phyloP scores from a whole-genome alignment of 495 filamentous ascomycete species.

The Talaromyces borbonicus region DNA sequence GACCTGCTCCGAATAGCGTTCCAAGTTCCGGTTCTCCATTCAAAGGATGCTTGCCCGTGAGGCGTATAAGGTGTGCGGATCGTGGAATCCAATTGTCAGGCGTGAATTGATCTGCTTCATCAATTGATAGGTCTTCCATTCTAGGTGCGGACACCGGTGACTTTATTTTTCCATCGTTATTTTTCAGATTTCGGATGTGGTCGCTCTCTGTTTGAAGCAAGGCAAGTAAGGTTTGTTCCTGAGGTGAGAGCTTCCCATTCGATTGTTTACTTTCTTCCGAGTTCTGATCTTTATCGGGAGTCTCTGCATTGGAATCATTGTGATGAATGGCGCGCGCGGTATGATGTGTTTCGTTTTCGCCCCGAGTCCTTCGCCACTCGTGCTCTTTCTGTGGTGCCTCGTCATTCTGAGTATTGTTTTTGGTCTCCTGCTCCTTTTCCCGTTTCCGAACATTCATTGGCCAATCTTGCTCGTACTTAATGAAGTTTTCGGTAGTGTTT shows the following conservation, averaged over 20 bases:
- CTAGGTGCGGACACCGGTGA: slow-evolving; percentile 9
- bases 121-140: slow-evolving; percentile 10
- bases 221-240: slow-evolving; percentile 18
- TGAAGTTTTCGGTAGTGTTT: slow-evolving; percentile 12
- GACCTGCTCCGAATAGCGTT: slow-evolving; percentile 14
- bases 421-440: slow-evolving; percentile 4
- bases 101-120: slow-evolving; percentile 23
- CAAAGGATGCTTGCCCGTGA: slow-evolving; percentile 26
- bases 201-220: slow-evolving; percentile 13
- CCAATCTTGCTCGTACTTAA: slow-evolving; percentile 14
- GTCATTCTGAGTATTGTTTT: slow-evolving; percentile 7
- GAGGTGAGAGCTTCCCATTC: slow-evolving; percentile 11
- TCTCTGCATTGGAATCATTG: background rate
- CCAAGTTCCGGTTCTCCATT: slow-evolving; percentile 19
- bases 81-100: slow-evolving; percentile 28
- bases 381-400: slow-evolving; percentile 12
- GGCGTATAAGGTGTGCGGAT: slow-evolving; percentile 17
- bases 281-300: background rate
- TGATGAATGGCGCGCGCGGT: background rate
- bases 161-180: slow-evolving; percentile 19
- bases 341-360: slow-evolving; percentile 4
- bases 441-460: slow-evolving; percentile 11
- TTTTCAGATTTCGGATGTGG: slow-evolving; percentile 10
- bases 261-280: slow-evolving; percentile 11
- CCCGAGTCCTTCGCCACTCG: slow-evolving; percentile 1